Percentiles rank a stretch among this genome's conserved stretches.
Evolutionary conservation across 495 filamentous ascomycete genomes (phyloP).

Genomic region (Neurospora hispaniola): DNA sequence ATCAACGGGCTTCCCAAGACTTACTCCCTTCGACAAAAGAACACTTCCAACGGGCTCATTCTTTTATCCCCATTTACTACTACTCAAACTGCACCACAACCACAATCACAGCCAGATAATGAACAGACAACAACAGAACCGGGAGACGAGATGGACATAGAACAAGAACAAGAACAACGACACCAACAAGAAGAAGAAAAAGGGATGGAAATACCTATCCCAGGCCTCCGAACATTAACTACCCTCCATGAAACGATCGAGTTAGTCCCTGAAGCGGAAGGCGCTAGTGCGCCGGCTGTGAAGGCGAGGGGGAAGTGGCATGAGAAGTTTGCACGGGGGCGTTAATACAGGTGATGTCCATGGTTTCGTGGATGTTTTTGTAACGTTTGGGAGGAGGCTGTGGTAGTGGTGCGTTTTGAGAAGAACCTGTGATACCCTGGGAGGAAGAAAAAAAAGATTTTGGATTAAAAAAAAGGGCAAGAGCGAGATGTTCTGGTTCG

Average conservation of each 20-base stretch:
- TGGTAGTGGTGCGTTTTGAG: neutral
- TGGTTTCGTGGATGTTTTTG: neutral
- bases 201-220: slow-evolving; percentile 6
- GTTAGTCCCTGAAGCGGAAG: slow-evolving; percentile 32
- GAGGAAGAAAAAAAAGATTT: neutral
- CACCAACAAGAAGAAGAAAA: slow-evolving; percentile 6
- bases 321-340: slow-evolving; percentile 59
- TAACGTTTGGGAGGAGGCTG: no score
- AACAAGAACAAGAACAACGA: neutral
- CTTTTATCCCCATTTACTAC: slow-evolving; percentile 41
- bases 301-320: slow-evolving; percentile 73
- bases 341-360: slow-evolving; percentile 22
- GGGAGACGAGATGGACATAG: neutral
- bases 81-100: neutral
- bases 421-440: neutral
- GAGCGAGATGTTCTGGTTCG: neutral
- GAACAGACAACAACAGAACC: neutral
- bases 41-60: slow-evolving; percentile 81
- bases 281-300: slow-evolving; percentile 23
- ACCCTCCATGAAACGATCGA: slow-evolving; percentile 69
- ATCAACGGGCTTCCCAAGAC: slow-evolving; percentile 38
- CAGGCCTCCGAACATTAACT: slow-evolving; percentile 52
- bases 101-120: neutral
- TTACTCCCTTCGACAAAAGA: slow-evolving; percentile 77
- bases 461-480: neutral